phyloP scores from a whole-genome alignment of 2,329 filamentous ascomycete genomes.

The Aureobasidium mangrovei region DNA sequence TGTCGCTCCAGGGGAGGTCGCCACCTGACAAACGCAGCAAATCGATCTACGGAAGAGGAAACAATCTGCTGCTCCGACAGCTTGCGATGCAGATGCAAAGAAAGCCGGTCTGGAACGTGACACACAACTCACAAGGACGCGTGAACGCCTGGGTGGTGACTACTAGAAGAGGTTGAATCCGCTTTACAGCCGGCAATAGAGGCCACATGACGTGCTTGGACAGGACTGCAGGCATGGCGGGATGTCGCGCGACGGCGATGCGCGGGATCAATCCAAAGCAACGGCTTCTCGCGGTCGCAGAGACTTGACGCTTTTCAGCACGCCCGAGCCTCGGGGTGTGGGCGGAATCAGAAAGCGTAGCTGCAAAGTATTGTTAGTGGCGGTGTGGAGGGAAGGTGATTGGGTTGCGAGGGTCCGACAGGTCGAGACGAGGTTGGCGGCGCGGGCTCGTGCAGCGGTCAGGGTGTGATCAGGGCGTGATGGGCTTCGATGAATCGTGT shows the following conservation, averaged over 20 bases:
- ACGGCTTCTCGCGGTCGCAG: conserved; percentile 10
- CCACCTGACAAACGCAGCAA: background rate
- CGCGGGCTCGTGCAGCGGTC: background rate
- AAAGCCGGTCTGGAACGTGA: background rate
- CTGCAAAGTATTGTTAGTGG: conserved; percentile 8
- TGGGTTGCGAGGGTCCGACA: background rate
- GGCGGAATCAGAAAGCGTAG: conserved; percentile 1
- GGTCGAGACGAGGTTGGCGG: conserved; percentile 10
- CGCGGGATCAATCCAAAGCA: conserved; percentile 5
- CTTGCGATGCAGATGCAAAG: background rate
- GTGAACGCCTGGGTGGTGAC: background rate
- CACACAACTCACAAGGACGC: background rate
- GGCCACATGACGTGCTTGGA: conserved; percentile 6
- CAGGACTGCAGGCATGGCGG: conserved; percentile 3
- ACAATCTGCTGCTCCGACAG: background rate
- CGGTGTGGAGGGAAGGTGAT: conserved; percentile 4
- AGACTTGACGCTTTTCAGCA: background rate
- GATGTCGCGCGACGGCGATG: conserved; percentile 7
- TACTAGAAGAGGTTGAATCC: background rate
- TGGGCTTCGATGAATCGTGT: conserved; percentile 10
- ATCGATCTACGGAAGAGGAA: background rate
- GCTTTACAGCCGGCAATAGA: background rate
- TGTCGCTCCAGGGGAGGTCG: background rate
- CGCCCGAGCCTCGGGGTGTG: background rate
- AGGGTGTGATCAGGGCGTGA: conserved; percentile 13